Conservation (phyloP, 2,329 filamentous ascomycete species). For the Aureobasidium sp. region DNA sequence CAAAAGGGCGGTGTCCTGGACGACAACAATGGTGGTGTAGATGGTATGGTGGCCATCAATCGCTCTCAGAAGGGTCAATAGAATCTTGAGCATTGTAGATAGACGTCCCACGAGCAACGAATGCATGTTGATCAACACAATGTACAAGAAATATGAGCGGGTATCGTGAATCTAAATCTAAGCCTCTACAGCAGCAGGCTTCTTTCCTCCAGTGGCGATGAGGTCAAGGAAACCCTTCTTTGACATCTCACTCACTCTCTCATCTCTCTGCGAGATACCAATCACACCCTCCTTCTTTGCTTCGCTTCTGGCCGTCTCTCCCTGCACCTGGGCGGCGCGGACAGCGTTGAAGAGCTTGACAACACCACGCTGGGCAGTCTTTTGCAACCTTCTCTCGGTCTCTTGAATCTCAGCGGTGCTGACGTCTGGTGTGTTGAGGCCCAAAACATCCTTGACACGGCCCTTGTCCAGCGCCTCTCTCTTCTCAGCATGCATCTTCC, state of each 20-base stretch:
- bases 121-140: background rate
- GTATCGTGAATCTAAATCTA: conserved; percentile 9
- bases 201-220: conserved; percentile 54
- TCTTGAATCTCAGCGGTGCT: conserved; percentile 49
- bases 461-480: conserved; percentile 74
- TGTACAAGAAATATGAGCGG: background rate
- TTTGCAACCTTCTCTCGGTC: conserved; percentile 70
- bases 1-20: conserved; percentile 74
- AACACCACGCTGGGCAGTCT: conserved; percentile 87
- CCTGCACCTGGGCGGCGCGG: conserved; percentile 82
- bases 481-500: conserved; percentile 73
- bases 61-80: conserved; percentile 1
- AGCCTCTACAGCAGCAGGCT: conserved; percentile 19
- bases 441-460: conserved; percentile 76
- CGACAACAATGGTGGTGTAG: conserved; percentile 46
- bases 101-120: background rate
- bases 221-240: conserved; percentile 93
- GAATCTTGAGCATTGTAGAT: background rate
- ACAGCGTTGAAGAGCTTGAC: conserved; percentile 96
- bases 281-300: conserved; percentile 64
- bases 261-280: conserved; percentile 70
- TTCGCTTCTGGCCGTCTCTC: conserved; percentile 63
- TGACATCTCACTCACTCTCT: conserved; percentile 90
- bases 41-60: conserved; percentile 44
- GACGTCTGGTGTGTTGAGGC: conserved; percentile 43